Base-by-base conservation (phyloP, 345 rosid species). In the Salix purpurea region DNA sequence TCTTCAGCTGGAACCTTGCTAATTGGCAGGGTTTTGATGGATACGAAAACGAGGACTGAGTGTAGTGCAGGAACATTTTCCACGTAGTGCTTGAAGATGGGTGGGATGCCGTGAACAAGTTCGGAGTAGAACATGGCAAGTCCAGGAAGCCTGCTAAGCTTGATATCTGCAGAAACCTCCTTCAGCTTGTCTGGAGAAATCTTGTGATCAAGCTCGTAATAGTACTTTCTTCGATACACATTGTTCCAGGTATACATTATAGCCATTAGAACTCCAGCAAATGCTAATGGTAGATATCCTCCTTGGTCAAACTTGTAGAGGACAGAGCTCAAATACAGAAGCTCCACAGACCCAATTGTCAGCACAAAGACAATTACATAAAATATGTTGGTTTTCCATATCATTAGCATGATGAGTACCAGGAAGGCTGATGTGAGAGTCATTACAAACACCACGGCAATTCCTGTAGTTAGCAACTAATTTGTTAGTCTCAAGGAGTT, bases 401-500 rank as follows among this genome's bases (percentile, higher is more conserved):
- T 84, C 87, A 86, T 84, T 52, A 90, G 74, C 92, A 89, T 78
- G 67, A 78, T 73, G 1, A 89, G 78, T 30, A 90, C 87, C 19
- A 90, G 64, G n/a, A 89, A 76, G 0, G 81, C 30, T 19, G 91
- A 88, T 18, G 89, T 90, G 4, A 87, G 71, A 46, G 77, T 48
- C 87, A 88, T 83, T 15, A 90, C 92, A 60, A 86, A 81, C 34
- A 84, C 91, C 67, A 90, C 91, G 0, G 90, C 90, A 32, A 87
- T 85, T 24, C 94, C 92, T 87, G 86, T 0, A 61, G 26, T 10
- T 16, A 54, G 18, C 15, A 46, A 46, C 50, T 46, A 1, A 3
- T 1, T 40, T 46, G 14, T 46, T 11, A 46, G 50, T 4, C 50
- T 46, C 50, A 12, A 46, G 1, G 15, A 11, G 48, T 44, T 44